A percentile compares a stretch with the other conserved stretches of the same genome.
phyloP scores from a whole-genome alignment of 1,284 basidiomycete species.

The Apiotrichum montevideense region DNA sequence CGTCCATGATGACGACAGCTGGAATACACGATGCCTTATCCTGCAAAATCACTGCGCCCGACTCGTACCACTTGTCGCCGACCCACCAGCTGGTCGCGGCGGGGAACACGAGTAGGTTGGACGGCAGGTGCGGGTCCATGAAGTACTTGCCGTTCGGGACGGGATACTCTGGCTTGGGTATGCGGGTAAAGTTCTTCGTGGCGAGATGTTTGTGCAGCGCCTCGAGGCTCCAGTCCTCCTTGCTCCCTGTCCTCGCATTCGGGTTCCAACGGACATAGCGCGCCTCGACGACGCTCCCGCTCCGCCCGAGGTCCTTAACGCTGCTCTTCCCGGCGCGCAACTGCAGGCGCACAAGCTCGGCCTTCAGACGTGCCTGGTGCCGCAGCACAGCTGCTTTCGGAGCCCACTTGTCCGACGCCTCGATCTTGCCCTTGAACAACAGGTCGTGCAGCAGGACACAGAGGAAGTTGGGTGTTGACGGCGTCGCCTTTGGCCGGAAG shows the following conservation, averaged over 20 bases:
- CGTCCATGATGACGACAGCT: slow-evolving; percentile 62
- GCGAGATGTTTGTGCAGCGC: slow-evolving; percentile 28
- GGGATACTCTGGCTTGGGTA: slow-evolving; percentile 31
- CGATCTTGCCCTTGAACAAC: slow-evolving; percentile 65
- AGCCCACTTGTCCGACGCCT: slow-evolving; percentile 73
- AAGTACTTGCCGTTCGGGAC: slow-evolving; percentile 52
- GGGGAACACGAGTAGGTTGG: slow-evolving; percentile 68
- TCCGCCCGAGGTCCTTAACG: slow-evolving; percentile 57
- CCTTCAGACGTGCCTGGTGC: slow-evolving; percentile 79
- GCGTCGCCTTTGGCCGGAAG: slow-evolving; percentile 46
- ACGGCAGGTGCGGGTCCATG: slow-evolving; percentile 69
- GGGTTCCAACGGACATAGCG: slow-evolving; percentile 83
- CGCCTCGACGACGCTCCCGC: slow-evolving; percentile 53
- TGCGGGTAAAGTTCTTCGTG: slow-evolving; percentile 21
- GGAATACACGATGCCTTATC: slow-evolving; percentile 98
- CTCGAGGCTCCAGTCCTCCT: slow-evolving; percentile 22
- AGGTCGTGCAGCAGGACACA: slow-evolving; percentile 82
- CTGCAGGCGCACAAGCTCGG: slow-evolving; percentile 78
- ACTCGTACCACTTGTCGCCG: slow-evolving; percentile 40
- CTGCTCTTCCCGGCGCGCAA: slow-evolving; percentile 65
- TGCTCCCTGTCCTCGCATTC: slow-evolving; percentile 28
- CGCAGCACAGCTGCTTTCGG: slow-evolving; percentile 73
- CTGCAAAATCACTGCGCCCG: slow-evolving; percentile 71
- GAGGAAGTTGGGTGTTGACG: slow-evolving; percentile 59
- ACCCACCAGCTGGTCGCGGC: slow-evolving; percentile 52